Evolutionary conservation across 495 filamentous ascomycete genomes (phyloP), one percentile per base, ranked within the genome.

Genomic region (Penicillium tannophilum): DNA sequence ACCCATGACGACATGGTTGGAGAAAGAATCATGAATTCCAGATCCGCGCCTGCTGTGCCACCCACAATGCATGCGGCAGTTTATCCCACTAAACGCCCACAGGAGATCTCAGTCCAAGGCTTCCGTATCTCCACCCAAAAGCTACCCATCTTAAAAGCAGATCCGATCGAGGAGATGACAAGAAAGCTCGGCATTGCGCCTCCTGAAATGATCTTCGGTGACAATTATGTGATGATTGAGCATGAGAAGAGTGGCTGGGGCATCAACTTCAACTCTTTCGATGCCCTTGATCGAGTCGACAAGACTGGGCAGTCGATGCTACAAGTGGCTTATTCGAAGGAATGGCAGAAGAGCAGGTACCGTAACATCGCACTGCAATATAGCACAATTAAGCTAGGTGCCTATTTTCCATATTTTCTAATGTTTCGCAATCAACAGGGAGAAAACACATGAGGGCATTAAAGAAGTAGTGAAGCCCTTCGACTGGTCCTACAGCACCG

Each of bases 171-270:
- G 66, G 84, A 86, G 42, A 90, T 98, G 86, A 86, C 85, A 17
- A 74, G 79, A 52, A 83, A 84, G 47, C 83, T 98, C 12, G 86
- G 86, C 14, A 96, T 98, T 72, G 81, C 92, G 12, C 86, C 91
- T 7, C 94, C 95, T 2, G 94, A 98, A 75, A 98, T 98, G 94
- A 98, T 98, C 36, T 98, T 98, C 65, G 94, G 94, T 33, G 92
- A 98, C 76, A 98, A 98, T 73, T 78, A 85, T 33, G 86, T 95
- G 24, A 71, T 79, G 3, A 82, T 98, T 24, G 80, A 86, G 55
- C 91, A 98, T 72, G 54, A 74, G 20, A 77, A 78, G 19, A 84
- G 78, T 56, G 84, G 85, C 8, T 98, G 92, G 90, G 72, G 76
- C 4, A 81, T 98, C 52, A 68, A 77, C 14, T 98, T 98, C 75